Conservation (phyloP, 495 filamentous ascomycete genomes). For the Neurospora sp. region DNA sequence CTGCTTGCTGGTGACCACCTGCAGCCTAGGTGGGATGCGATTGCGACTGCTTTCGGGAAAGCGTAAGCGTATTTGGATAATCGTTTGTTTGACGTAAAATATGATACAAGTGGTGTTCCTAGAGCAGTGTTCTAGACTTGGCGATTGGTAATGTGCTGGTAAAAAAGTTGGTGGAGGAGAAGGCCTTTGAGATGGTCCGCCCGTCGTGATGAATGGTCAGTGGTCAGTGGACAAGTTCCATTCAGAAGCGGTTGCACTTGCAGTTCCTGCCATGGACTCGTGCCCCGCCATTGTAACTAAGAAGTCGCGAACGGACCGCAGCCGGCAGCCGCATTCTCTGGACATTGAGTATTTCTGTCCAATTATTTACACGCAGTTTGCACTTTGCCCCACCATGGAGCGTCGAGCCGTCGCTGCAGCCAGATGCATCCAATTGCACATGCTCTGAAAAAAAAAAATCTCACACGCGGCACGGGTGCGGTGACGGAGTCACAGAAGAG, state of each 20-base stretch:
- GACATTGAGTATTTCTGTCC: neutral
- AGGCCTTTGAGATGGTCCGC: neutral
- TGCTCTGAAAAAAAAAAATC: neutral
- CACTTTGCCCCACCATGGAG: neutral
- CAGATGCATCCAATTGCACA: neutral
- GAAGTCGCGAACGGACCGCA: neutral
- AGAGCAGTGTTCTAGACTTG: neutral
- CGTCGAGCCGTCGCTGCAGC: neutral
- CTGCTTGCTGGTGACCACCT: neutral
- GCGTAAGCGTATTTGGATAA: neutral
- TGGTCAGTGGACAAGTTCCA: neutral
- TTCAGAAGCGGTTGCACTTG: neutral
- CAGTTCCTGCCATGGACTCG: neutral
- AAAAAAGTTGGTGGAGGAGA: neutral
- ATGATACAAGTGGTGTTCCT: neutral
- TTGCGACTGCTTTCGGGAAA: neutral
- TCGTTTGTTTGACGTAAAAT: neutral
- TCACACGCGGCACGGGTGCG: neutral
- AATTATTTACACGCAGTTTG: neutral
- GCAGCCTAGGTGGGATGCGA: neutral
- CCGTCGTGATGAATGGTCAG: neutral
- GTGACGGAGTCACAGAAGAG: neutral
- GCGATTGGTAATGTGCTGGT: neutral
- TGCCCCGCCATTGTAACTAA: neutral
- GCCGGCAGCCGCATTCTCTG: neutral